Evolutionary conservation across 164 flowering plant species (phyloP), one percentile per base, ranked within the genome.

Genomic region (Nelumbo lutea): DNA sequence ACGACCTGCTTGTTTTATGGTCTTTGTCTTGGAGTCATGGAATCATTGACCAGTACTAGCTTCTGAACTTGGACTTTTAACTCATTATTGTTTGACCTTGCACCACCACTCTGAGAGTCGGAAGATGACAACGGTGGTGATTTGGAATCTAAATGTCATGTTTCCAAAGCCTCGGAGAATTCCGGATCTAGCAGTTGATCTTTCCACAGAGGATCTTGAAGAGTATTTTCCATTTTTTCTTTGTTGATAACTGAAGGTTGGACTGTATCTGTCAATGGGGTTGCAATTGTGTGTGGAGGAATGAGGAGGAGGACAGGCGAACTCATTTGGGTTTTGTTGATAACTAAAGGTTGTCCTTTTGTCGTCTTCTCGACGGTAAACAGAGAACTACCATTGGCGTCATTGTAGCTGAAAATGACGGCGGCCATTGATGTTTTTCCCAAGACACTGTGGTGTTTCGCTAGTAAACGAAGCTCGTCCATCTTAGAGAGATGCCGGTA

Each of bases 1-100:
- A 40, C 93, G 92, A 65, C 89, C 90, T 46, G 84, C 83, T 75
- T 64, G 89, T 68, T 88, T 90, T 79, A 82, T 82, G 64, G 71
- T 64, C 75, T 83, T 82, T 41, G 63, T 67, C 68, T 87, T 76
- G 9, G 84, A 66, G 66, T 83, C 93, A 4, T 78, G 72, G 46
- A 69, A 47, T 65, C 83, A 53, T 74, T 66, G 58, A 42, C 77
- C 14, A 70, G 62, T 39, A 62, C 68, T 61, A 72, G 78, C 61
- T 78, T 77, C 76, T 73, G 79, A 74, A 79, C 83, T 42, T 74
- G 68, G 57, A 61, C 57, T 48, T 73, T 75, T 42, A 63, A 55
- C 50, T 46, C 78, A 71, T 10, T 50, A 53, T 44, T 56, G 59
- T 74, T 77, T 47, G 69, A 65, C 61, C 75, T 80, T 46, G 72